Evolutionary conservation across 768 basidiomycete genomes (phyloP), one percentile per base, ranked within the genome.

Genomic region (Phallus indusiatus): DNA sequence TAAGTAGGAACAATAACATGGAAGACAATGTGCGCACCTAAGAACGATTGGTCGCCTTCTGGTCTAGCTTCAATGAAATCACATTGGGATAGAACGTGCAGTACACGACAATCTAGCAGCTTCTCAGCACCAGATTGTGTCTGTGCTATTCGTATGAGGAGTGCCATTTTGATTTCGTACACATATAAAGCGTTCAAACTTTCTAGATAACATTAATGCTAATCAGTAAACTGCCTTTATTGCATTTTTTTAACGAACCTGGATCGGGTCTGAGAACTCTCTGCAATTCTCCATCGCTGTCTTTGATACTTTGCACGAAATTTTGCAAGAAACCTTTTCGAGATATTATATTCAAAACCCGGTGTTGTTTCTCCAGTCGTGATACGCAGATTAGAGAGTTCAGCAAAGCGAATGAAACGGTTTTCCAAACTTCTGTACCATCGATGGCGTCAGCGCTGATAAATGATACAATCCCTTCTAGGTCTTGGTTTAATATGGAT

Each of bases 381-480:
- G 84, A 88, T 0, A 94, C 73, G 48, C 87, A 81, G 17, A 88
- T 79, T 8, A 94, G 76, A 0, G 88, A 84, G 65, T 94, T 91
- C 47, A 97, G 76, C 2, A 93, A 75, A 77, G 94, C 88, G 68
- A 94, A 97, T 9, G 94, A 90, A 16, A 97, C 83, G 2, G 94
- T 94, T 72, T 91, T 91, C 95, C 95, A 98, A 1, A 97, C 90
- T 70, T 97, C 94, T 17, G 90, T 85, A 7, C 94, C 94, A 63
- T 96, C 94, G 56, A 91, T 88, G 1, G 93, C 94, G 67, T 98
- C 95, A n/a, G 91, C 79, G 20, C 90, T 83, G 42, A 95, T 76
- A 37, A 83, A 77, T 0, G 82, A 72, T 0, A 93, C 76, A 18
- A 97, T 72, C 5, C 86, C 78, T 56, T 95, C 94, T 65, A 86